Evolutionary conservation across 306 rosid genomes (phyloP), one percentile per base, ranked within the genome.

Genomic region (Cercis canadensis): DNA sequence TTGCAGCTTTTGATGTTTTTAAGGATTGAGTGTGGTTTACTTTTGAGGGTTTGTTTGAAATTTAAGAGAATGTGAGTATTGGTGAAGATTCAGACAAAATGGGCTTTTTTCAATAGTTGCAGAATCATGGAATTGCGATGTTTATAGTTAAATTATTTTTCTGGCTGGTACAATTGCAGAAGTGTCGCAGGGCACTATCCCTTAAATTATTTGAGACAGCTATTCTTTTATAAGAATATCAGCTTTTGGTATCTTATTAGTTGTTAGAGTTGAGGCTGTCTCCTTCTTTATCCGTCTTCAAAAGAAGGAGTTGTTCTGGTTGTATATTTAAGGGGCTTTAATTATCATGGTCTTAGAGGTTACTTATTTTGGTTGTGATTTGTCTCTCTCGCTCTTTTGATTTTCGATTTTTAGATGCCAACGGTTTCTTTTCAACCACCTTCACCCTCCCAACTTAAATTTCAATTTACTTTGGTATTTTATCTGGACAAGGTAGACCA

Each of bases 41-140:
- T 75, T 75, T 88, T 78, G 65, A 15, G 54, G 77, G 43, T 77
- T 74, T 18, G 19, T 31, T 69, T 64, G 56, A 62, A 79, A 75
- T 77, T 84, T 66, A 33, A 67, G 65, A 70, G 43, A 65, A 67
- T 67, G 73, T 51, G 82, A 73, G 78, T 87, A 73, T 75, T 80
- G 61, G 62, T 74, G 87, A 89, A 87, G 97, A 75, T 80, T 82
- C 86, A 64, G 80, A 82, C 76, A 83, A 78, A 80, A 57, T 57
- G 78, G 41, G 47, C 75, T 66, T 78, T 69, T 65, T 21, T 56
- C 43, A 57, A 57, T 37, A 60, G 46, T 69, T 73, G 33, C 65
- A 61, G 69, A 67, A 41, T 36, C 7, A 73, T 76, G 80, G 68
- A 65, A 68, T 78, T 69, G 19, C 63, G 64, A 70, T 75, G 78